Evolutionary conservation across 805 yeast genomes (phyloP), one percentile per base, ranked within the genome.

Genomic region (Kodamaea hsintzibuensis): DNA sequence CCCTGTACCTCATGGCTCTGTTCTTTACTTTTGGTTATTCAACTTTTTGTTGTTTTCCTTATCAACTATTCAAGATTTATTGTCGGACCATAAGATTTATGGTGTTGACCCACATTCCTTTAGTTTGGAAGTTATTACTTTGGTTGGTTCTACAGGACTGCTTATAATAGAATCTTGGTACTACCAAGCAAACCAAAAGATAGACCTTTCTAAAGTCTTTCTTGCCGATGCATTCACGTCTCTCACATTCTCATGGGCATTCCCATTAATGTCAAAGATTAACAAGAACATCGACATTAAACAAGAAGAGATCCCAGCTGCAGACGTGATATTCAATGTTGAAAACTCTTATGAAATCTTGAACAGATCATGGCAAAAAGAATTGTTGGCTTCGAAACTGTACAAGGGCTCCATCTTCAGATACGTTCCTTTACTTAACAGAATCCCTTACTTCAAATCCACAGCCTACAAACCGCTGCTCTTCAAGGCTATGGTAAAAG

Each of bases 161-260:
- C 60, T 61, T 27, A 37, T 53, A 13, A 51, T 63, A 38, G 69
- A 66, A 54, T 49, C 50, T 3, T 51, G 35, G 50, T 56, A 53
- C 51, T 67, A 61, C 55, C 19, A 43, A 56, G 7, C 69, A 13
- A 13, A 27, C 22, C 33, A 17, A 68, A 0, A 52, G 64, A 5
- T 50, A 50, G 7, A 66, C 62, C 42, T 48, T 70, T 67, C 65
- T 62, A 42, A 49, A 51, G 7, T 25, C 22, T 18, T 39, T 37
- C 55, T 56, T 14, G 57, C 61, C 22, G 64, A 67, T 55, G 45
- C 70, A 30, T 62, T 64, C 33, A 52, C 63, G 2, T 47, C 55
- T 6, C 51, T 66, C 42, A 59, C 72, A 9, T 70, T 68, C 53
- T 54, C 56, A 22, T 72, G 69, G 67, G 55, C 68, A 25, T 62